phyloP scores from a whole-genome alignment of 176 grass and related monocot species.

The Miscanthus lutarioriparius region DNA sequence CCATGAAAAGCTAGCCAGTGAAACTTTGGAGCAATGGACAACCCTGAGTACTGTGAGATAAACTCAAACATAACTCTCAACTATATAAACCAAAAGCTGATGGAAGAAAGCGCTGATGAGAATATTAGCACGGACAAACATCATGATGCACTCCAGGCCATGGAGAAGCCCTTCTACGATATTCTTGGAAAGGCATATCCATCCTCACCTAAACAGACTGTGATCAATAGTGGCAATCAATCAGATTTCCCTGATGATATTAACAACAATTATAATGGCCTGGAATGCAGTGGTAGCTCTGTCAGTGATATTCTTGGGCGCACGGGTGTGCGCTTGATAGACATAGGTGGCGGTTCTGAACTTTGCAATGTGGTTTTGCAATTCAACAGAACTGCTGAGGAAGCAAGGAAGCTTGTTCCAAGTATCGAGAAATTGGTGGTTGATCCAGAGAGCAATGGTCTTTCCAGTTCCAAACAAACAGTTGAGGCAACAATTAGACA shows the following conservation, averaged over 20 bases:
- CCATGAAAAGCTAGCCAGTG: background rate
- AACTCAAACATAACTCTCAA: constrained; percentile 43
- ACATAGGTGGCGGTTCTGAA: background rate
- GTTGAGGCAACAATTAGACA: background rate
- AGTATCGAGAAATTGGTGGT: constrained; percentile 40
- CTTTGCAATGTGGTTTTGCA: background rate
- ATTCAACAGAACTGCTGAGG: constrained; percentile 34
- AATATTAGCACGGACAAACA: constrained; percentile 19
- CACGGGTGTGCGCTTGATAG: background rate
- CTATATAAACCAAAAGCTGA: constrained; percentile 45
- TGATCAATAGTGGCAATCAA: background rate
- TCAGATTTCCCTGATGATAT: background rate
- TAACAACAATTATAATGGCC: background rate
- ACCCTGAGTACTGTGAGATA: constrained; percentile 23
- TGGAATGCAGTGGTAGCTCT: background rate
- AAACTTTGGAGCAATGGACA: background rate
- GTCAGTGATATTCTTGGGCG: background rate
- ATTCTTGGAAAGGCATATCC: constrained; percentile 35
- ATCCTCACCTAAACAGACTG: background rate
- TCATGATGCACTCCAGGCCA: constrained; percentile 19
- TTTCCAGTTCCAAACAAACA: background rate
- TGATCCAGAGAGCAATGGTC: constrained; percentile 6
- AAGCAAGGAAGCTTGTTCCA: constrained; percentile 50
- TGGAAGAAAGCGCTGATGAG: constrained; percentile 61
- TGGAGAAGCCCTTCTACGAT: constrained; percentile 26